These are phyloP conservation scores for Rutstroemia sp. DNA, from an alignment of 2,329 filamentous ascomycete species.

Conservation along the genomic window DNA sequence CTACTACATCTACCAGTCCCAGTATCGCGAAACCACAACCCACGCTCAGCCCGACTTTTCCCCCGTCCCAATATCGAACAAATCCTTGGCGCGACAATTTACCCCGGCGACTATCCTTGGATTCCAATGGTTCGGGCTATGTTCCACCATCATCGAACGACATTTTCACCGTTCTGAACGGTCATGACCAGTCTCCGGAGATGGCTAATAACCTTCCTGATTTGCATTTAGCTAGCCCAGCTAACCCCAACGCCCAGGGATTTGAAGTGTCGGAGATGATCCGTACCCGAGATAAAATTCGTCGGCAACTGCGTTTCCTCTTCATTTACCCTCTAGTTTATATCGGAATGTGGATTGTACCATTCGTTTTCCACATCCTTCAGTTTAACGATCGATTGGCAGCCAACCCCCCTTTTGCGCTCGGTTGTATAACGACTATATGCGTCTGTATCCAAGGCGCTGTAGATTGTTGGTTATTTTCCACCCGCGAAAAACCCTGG, in stretches of 20 bases:
- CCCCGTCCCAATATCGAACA: conserved; percentile 11
- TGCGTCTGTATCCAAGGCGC: conserved; percentile 59
- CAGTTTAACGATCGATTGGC: conserved; percentile 48
- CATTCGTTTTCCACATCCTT: conserved; percentile 58
- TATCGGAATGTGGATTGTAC: conserved; percentile 63
- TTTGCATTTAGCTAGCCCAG: conserved; percentile 23
- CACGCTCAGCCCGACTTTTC: background rate
- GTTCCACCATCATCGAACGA: conserved; percentile 15
- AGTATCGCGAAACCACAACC: background rate
- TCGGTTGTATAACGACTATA: conserved; percentile 48
- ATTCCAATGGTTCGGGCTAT: conserved; percentile 9
- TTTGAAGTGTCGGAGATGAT: conserved; percentile 32
- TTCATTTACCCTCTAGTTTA: conserved; percentile 74
- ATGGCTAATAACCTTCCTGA: conserved; percentile 8
- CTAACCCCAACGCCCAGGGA: conserved; percentile 18
- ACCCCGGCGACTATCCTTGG: conserved; percentile 16
- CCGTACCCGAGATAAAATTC: conserved; percentile 45
- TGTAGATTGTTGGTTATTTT: conserved; percentile 62
- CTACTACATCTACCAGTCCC: background rate
- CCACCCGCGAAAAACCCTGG: conserved; percentile 66
- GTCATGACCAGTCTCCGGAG: conserved; percentile 12
- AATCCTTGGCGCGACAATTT: conserved; percentile 19
- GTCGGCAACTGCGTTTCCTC: conserved; percentile 60
- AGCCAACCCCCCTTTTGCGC: conserved; percentile 44
- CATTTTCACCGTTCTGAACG: conserved; percentile 19